phyloP scores from a whole-genome alignment of 2,329 filamentous ascomycete genomes.

The Fusarium beomiforme region DNA sequence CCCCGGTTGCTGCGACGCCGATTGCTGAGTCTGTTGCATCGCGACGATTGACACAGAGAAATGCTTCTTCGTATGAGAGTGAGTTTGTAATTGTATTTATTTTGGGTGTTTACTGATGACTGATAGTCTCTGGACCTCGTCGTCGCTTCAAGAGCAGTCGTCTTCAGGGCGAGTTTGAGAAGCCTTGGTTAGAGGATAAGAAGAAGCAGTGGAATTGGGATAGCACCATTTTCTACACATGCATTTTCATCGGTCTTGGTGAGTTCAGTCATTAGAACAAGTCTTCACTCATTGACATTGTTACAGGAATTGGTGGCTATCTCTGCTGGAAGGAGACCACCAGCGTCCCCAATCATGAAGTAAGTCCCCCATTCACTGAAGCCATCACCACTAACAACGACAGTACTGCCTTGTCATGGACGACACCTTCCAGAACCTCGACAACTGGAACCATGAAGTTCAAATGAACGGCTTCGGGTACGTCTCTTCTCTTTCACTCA shows the following conservation, averaged over 20 bases:
- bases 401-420: slow-evolving; percentile 43
- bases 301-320: slow-evolving; percentile 28
- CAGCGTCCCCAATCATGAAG: slow-evolving; percentile 31
- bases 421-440: slow-evolving; percentile 43
- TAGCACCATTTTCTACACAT: slow-evolving; percentile 42
- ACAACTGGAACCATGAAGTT: slow-evolving; percentile 59
- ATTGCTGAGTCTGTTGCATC: slow-evolving; percentile 29
- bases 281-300: background rate
- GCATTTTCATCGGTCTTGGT: slow-evolving; percentile 37
- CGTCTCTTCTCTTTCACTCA: fast-evolving
- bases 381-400: background rate
- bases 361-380: background rate
- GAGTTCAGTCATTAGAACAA: fast-evolving
- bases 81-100: too few relatives aligned
- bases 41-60: slow-evolving; percentile 15
- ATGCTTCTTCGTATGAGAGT: slow-evolving; percentile 30
- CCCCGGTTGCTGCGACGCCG: slow-evolving; percentile 32
- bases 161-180: slow-evolving; percentile 40
- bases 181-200: slow-evolving; percentile 38
- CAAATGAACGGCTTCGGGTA: slow-evolving; percentile 54
- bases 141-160: slow-evolving; percentile 43
- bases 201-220: slow-evolving; percentile 42
- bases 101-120: background rate
- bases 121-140: slow-evolving; percentile 39
- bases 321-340: slow-evolving; percentile 35